Percentiles rank a stretch among this genome's conserved stretches.
phyloP scores from a whole-genome alignment of 2,329 filamentous ascomycete genomes.

The Akanthomyces dipterigenus region DNA sequence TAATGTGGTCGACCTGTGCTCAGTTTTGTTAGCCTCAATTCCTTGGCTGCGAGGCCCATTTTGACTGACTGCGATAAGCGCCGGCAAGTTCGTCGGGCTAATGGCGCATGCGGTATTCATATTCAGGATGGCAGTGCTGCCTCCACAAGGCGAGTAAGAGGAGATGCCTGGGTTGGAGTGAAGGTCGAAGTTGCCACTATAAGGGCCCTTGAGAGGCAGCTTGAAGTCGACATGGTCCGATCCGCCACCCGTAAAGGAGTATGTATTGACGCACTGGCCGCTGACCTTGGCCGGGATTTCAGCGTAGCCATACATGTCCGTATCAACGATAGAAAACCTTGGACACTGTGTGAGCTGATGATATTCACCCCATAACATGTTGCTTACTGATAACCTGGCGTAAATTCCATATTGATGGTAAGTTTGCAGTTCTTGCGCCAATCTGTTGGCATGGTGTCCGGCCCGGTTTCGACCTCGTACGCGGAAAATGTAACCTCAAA shows the following conservation, averaged over 20 bases:
- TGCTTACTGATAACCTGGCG: slow-evolving; percentile 20
- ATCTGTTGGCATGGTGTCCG: slow-evolving; percentile 16
- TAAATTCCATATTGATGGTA: slow-evolving; percentile 20
- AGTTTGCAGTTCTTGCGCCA: slow-evolving; percentile 23
- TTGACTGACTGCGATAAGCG: slow-evolving; percentile 20
- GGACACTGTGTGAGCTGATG: neutral
- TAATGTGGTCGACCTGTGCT: slow-evolving; percentile 19
- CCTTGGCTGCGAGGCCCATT: neutral
- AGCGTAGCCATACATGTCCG: slow-evolving; percentile 21
- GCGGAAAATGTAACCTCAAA: slow-evolving; percentile 21
- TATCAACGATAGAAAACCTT: slow-evolving; percentile 20
- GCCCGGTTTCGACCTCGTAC: slow-evolving; percentile 20
- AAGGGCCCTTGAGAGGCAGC: slow-evolving; percentile 15
- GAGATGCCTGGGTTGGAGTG: slow-evolving; percentile 16
- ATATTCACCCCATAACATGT: too few species aligned
- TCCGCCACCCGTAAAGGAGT: slow-evolving; percentile 20
- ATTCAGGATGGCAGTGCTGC: slow-evolving; percentile 22
- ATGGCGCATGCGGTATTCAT: slow-evolving; percentile 22
- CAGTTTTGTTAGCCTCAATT: neutral
- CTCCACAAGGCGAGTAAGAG: slow-evolving; percentile 20
- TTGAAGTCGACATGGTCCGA: slow-evolving; percentile 18
- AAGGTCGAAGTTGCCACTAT: slow-evolving; percentile 18
- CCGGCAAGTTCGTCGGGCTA: slow-evolving; percentile 16
- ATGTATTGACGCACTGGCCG: slow-evolving; percentile 20
- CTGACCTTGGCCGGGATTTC: slow-evolving; percentile 17